phyloP scores from a whole-genome alignment of 176 grass and related monocot genomes.

The Phoenix dactylifera region DNA sequence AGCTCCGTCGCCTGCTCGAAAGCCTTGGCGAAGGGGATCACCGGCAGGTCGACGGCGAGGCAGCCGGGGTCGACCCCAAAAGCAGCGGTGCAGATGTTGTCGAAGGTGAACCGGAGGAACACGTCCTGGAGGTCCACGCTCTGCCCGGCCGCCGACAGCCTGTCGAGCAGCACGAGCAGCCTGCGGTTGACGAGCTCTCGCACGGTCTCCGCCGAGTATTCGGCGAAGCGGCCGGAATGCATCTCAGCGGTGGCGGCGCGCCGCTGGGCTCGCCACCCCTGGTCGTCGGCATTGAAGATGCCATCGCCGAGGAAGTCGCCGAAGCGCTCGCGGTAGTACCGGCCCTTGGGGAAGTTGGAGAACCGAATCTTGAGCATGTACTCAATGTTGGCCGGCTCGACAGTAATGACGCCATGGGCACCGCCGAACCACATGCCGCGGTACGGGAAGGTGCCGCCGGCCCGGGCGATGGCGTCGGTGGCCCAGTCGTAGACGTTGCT shows the following conservation, averaged over 20 bases:
- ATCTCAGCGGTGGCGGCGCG: constrained; percentile 57
- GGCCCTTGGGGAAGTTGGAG: constrained; percentile 76
- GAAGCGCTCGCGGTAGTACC: constrained; percentile 81
- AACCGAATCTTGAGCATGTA: constrained; percentile 64
- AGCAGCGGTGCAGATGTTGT: constrained; percentile 74
- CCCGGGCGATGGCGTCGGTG: constrained; percentile 13
- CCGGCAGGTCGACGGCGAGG: constrained; percentile 53
- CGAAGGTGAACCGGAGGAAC: constrained; percentile 81
- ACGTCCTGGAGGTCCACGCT: constrained; percentile 69
- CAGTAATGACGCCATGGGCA: constrained; percentile 45
- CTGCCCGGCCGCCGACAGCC: not conserved
- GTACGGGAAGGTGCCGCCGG: constrained; percentile 69
- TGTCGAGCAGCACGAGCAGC: constrained; percentile 35
- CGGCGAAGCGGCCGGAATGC: constrained; percentile 60
- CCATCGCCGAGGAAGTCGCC: constrained; percentile 69
- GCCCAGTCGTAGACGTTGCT: constrained; percentile 51
- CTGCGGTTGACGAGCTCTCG: constrained; percentile 24
- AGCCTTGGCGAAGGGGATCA: constrained; percentile 68
- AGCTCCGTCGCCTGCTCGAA: constrained; percentile 80
- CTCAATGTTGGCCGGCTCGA: constrained; percentile 63
- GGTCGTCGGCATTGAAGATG: constrained; percentile 81
- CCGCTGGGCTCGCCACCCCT: constrained; percentile 60
- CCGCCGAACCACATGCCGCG: constrained; percentile 62
- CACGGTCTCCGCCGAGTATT: constrained; percentile 44
- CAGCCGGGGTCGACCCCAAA: constrained; percentile 67